phyloP scores from a whole-genome alignment of 1,139 yeast species.

The Torulaspora pretoriensis region DNA sequence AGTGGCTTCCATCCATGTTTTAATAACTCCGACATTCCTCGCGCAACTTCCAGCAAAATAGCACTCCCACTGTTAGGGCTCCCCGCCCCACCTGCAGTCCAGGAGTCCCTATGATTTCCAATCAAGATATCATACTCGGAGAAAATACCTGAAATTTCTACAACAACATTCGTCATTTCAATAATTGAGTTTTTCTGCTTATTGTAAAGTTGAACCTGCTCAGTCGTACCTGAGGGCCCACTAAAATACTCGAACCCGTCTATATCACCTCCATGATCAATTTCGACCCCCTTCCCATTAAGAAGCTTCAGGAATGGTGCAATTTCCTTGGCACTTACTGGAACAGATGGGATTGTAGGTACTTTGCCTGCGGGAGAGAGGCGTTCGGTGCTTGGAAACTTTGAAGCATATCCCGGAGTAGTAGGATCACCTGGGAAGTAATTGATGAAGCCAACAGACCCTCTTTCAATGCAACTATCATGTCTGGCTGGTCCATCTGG shows the following conservation, averaged over 20 bases:
- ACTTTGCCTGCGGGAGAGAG: constrained; percentile 42
- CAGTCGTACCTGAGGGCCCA: constrained; percentile 39
- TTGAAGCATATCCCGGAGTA: constrained; percentile 51
- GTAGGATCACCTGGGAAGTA: constrained; percentile 73
- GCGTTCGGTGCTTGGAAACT: constrained; percentile 37
- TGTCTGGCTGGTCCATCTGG: constrained; percentile 49
- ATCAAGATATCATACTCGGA: constrained; percentile 45
- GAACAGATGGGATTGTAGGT: constrained; percentile 44
- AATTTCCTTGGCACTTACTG: constrained; percentile 41
- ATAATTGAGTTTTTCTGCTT: constrained; percentile 38
- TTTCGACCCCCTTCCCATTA: constrained; percentile 34
- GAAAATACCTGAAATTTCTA: constrained; percentile 48
- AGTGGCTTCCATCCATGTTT: constrained; percentile 52
- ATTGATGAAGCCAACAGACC: constrained; percentile 54
- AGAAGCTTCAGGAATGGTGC: constrained; percentile 38
- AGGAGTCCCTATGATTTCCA: constrained; percentile 48
- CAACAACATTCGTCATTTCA: constrained; percentile 44
- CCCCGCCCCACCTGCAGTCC: constrained; percentile 43
- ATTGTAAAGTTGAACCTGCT: constrained; percentile 37
- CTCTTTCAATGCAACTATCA: constrained; percentile 47
- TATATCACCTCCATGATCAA: constrained; percentile 39
- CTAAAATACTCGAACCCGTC: constrained; percentile 39
- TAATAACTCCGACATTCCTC: constrained; percentile 41
- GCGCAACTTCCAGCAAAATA: constrained; percentile 43
- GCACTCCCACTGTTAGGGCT: constrained; percentile 45